Evolutionary conservation across 2,329 filamentous ascomycete genomes (phyloP).

Genomic region (Akanthomyces uredinophilus): DNA sequence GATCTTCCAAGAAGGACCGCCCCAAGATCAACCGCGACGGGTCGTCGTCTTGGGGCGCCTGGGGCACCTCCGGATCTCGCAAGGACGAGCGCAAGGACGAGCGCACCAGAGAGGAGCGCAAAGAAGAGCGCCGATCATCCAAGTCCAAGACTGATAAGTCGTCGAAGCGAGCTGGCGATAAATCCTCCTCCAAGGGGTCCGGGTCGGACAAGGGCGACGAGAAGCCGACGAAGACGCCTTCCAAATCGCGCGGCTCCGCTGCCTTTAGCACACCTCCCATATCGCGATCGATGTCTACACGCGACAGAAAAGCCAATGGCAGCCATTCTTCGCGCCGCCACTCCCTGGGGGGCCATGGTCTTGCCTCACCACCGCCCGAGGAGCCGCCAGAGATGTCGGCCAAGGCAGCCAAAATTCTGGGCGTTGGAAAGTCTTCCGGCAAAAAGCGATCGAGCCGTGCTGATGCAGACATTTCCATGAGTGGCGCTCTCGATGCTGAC

Average conservation of each 20-base stretch:
- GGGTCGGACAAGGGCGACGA: slow-evolving; percentile 61
- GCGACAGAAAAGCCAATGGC: slow-evolving; percentile 55
- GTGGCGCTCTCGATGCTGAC: slow-evolving; percentile 37
- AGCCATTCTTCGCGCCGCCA: slow-evolving; percentile 61
- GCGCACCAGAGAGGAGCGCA: slow-evolving; percentile 14
- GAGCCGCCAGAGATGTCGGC: slow-evolving; percentile 59
- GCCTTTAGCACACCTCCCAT: slow-evolving; percentile 65
- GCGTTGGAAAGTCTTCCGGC: slow-evolving; percentile 43
- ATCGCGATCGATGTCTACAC: slow-evolving; percentile 63
- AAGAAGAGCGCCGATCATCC: slow-evolving; percentile 50
- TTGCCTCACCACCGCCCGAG: slow-evolving; percentile 70
- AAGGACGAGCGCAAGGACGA: slow-evolving; percentile 26
- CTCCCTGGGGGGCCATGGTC: slow-evolving; percentile 60
- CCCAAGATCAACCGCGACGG: slow-evolving; percentile 68
- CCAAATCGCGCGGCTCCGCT: slow-evolving; percentile 58
- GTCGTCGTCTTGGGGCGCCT: slow-evolving; percentile 68
- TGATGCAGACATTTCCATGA: slow-evolving; percentile 46
- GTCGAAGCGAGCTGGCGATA: slow-evolving; percentile 49
- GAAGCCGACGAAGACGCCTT: slow-evolving; percentile 57
- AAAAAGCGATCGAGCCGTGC: slow-evolving; percentile 43
- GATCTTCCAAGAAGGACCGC: slow-evolving; percentile 67
- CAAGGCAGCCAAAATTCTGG: slow-evolving; percentile 75
- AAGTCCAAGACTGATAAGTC: slow-evolving; percentile 63
- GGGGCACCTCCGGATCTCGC: slow-evolving; percentile 49
- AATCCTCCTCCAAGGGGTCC: slow-evolving; percentile 62